Percentiles rank a stretch among this genome's conserved stretches.
Conservation (phyloP, 257 asterid species). For the Penstemon davidsonii region DNA sequence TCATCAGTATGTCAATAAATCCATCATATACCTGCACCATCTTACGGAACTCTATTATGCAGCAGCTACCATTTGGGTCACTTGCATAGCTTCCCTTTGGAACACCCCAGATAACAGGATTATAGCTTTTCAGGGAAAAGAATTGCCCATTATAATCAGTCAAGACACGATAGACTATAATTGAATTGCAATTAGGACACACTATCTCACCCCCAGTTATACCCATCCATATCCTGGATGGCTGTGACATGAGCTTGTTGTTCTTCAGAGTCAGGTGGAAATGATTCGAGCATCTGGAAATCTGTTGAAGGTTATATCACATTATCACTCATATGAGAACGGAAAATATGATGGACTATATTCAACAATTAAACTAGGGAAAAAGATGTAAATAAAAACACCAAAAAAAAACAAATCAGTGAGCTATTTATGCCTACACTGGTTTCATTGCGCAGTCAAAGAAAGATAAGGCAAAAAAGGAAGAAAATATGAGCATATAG, state of each 20-base stretch:
- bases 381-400: background rate
- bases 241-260: slow-evolving; percentile 82
- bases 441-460: background rate
- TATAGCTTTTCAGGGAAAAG: slow-evolving; percentile 57
- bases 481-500: background rate
- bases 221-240: slow-evolving; percentile 79
- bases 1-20: background rate
- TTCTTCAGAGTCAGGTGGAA: slow-evolving; percentile 83
- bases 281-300: slow-evolving; percentile 63
- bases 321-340: slow-evolving; percentile 9
- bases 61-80: slow-evolving; percentile 77
- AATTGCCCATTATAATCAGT: slow-evolving; percentile 25
- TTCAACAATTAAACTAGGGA: background rate
- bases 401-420: background rate
- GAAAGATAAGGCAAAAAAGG: background rate
- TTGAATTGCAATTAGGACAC: slow-evolving; percentile 25
- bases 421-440: background rate
- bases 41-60: slow-evolving; percentile 80
- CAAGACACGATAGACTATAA: slow-evolving; percentile 12
- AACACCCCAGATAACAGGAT: slow-evolving; percentile 95
- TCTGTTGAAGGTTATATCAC: slow-evolving; percentile 42
- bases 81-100: slow-evolving; percentile 96
- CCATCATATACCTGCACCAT: slow-evolving; percentile 78
- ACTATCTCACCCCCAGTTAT: slow-evolving; percentile 87
- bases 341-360: slow-evolving; percentile 3